Evolutionary conservation across 345 rosid genomes (phyloP).

Genomic region (Arabidopsis thaliana): TAIR10.1 NC_003071.7:15379501-15380000

Average conservation of each 20-base stretch:
- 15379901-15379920: slow-evolving; percentile 22
- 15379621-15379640: slow-evolving; percentile 23
- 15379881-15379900: slow-evolving; percentile 5
- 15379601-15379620: slow-evolving; percentile 30
- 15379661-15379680: slow-evolving; percentile 39
- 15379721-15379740: slow-evolving; percentile 23
- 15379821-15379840: slow-evolving; percentile 24
- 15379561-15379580: slow-evolving; percentile 43
- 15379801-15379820: slow-evolving; percentile 3
- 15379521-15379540: slow-evolving; percentile 47
- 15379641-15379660: slow-evolving; percentile 33
- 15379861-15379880: slow-evolving; percentile 4
- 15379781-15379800: slow-evolving; percentile 42
- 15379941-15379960: slow-evolving; percentile 45
- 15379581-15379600: slow-evolving; percentile 34
- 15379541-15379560: slow-evolving; percentile 31
- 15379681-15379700: slow-evolving; percentile 37
- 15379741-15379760: neutral
- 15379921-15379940: slow-evolving; percentile 60
- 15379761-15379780: slow-evolving; percentile 37
- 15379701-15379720: slow-evolving; percentile 20
- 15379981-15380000: slow-evolving; percentile 86
- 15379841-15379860: neutral
- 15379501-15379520: slow-evolving; percentile 17
- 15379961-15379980: slow-evolving; percentile 42